Evolutionary conservation across 2,329 filamentous ascomycete genomes (phyloP), one percentile per base, ranked within the genome.

Genomic region (Colletotrichum sp.): DNA sequence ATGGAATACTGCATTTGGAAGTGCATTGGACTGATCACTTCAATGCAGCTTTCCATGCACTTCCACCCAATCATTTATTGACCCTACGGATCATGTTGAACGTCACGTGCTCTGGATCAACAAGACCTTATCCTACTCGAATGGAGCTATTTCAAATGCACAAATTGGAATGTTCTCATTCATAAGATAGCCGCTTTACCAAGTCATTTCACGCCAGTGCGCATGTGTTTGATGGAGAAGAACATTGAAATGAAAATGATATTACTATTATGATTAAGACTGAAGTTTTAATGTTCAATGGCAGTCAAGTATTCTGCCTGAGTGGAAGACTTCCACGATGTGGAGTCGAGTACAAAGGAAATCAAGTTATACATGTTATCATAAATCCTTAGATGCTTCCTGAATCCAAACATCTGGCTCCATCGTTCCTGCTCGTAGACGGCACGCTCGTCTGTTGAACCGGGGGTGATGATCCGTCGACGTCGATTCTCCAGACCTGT

Each of bases 401-500:
- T 1, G 74, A 64, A 3, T 76, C 74, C 19, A 77, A 15, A 29
- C 77, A 78, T 36, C 77, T 74, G 3, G 77, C 77, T 16, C 77
- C 77, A 32, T 78, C 77, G 19, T 77, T 77, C 8, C 25, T 22
- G 6, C 36, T 73, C 9, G 61, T 70, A 3, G 25, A n/a, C 4
- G 75, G 70, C 2, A 65, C 75, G 8, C 65, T 39, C 2, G 34
- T 16, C n/a, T 71, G 36, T 11, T 29, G 61, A 9, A 66, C 8
- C 4, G 59, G 57, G 2, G 67, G 5, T 1, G 52, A 32, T 8
- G 36, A 11, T 15, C 19, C 39, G n/a, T 30, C 69, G 25, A 80
- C 44, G 9, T 78, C 62, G 36, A 80, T 80, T 22, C 71, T 68
- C 78, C 78, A 80, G 63, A 80, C 78, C 69, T 80, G 73, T 13